phyloP scores from a whole-genome alignment of 1,139 yeast genomes.

The Debaryomyces psychrophilus region DNA sequence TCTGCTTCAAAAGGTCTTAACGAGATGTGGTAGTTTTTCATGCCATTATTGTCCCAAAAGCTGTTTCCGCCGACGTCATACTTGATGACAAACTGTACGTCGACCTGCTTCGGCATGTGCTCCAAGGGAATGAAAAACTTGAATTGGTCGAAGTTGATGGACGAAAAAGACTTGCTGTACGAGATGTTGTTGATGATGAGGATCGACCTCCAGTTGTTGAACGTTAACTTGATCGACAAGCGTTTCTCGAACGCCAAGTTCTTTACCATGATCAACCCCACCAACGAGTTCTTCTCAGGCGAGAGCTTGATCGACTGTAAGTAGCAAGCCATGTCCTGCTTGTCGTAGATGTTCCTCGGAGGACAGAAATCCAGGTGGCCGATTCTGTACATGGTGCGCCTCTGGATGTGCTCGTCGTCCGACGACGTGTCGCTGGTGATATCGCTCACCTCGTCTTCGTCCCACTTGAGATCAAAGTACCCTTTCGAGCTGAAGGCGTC shows the following conservation, averaged over 20 bases:
- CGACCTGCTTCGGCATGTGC: slow-evolving; percentile 23
- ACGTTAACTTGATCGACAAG: slow-evolving; percentile 39
- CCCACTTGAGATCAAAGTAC: slow-evolving; percentile 21
- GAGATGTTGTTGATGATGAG: slow-evolving; percentile 32
- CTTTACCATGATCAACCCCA: slow-evolving; percentile 39
- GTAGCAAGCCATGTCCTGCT: slow-evolving; percentile 10
- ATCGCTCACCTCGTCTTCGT: slow-evolving; percentile 19
- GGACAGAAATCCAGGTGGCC: slow-evolving; percentile 9
- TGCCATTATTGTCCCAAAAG: slow-evolving; percentile 42
- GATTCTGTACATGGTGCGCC: slow-evolving; percentile 11
- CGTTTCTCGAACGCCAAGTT: slow-evolving; percentile 45
- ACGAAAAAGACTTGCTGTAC: slow-evolving; percentile 29
- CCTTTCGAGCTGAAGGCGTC: slow-evolving; percentile 19
- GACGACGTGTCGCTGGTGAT: slow-evolving; percentile 16
- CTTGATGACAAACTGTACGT: slow-evolving; percentile 30
- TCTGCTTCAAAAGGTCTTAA: slow-evolving; percentile 20
- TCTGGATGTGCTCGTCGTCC: slow-evolving; percentile 11
- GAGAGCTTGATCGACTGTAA: slow-evolving; percentile 16
- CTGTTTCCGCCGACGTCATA: slow-evolving; percentile 27
- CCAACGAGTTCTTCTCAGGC: slow-evolving; percentile 21
- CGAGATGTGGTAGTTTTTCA: slow-evolving; percentile 32
- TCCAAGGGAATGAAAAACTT: slow-evolving; percentile 37
- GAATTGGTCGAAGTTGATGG: slow-evolving; percentile 40
- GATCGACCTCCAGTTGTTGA: slow-evolving; percentile 41
- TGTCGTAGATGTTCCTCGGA: slow-evolving; percentile 12